These are phyloP conservation scores for Ceraceosorus guamensis DNA, from an alignment of 1,284 basidiomycete species.

Conservation along the genomic window DNA sequence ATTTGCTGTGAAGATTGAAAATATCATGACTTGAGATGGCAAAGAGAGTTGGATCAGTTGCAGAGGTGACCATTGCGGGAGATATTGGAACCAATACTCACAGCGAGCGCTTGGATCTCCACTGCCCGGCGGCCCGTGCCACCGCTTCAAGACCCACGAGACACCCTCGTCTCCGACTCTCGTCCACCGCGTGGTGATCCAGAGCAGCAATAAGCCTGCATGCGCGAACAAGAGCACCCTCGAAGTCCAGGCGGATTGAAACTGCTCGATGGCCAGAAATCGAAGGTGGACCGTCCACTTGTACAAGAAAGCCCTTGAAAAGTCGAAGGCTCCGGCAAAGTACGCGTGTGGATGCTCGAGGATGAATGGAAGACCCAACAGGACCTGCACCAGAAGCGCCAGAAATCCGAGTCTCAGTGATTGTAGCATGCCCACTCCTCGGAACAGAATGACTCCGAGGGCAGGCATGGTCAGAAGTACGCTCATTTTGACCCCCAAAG, in stretches of 20 bases:
- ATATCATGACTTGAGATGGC: constrained; percentile 61
- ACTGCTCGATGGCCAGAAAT: constrained; percentile 67
- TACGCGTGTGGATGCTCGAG: constrained; percentile 61
- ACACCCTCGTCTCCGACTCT: constrained; percentile 62
- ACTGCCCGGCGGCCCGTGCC: no score
- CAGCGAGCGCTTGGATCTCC: no score
- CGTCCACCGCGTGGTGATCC: constrained; percentile 52
- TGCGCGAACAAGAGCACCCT: constrained; percentile 64
- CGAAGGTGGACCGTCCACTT: constrained; percentile 99
- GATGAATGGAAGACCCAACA: constrained; percentile 69
- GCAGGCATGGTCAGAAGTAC: constrained; percentile 79
- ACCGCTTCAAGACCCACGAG: constrained; percentile 55
- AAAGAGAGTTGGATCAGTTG: neutral
- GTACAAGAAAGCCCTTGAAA: constrained; percentile 81
- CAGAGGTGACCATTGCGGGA: no score
- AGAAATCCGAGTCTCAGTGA: constrained; percentile 58
- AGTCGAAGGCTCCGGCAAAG: constrained; percentile 70
- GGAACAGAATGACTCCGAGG: constrained; percentile 62
- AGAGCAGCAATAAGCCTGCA: constrained; percentile 63
- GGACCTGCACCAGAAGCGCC: constrained; percentile 55
- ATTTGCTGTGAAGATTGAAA: constrained; percentile 81
- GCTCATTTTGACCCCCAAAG: constrained; percentile 93
- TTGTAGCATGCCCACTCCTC: constrained; percentile 56
- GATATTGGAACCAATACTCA: no score
- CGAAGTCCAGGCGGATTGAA: constrained; percentile 64